phyloP scores from a whole-genome alignment of 2,329 filamentous ascomycete genomes.

The Colletotrichum ledebouriae region DNA sequence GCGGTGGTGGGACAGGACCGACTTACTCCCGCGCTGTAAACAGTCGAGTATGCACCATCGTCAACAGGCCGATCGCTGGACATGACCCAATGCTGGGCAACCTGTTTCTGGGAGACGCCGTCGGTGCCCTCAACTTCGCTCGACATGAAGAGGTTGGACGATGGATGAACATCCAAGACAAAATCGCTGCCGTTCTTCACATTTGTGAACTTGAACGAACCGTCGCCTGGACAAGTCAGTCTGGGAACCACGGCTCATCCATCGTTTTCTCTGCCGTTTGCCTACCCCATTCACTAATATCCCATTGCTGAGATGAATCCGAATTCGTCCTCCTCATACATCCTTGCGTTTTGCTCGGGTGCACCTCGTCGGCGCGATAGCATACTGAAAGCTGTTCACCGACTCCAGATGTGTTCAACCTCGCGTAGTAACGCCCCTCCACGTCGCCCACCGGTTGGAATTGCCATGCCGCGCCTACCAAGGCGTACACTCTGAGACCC shows the following conservation, averaged over 20 bases:
- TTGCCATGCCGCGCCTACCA: conserved; percentile 45
- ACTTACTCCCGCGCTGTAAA: conserved; percentile 48
- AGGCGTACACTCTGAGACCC: conserved; percentile 45
- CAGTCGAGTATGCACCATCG: conserved; percentile 51
- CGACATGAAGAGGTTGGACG: conserved; percentile 51
- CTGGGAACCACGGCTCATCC: not conserved
- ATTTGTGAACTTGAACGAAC: conserved; percentile 50
- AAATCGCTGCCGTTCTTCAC: conserved; percentile 50
- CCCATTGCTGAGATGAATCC: conserved; percentile 51
- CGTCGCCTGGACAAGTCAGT: conserved; percentile 35
- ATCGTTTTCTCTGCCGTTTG: fast-evolving
- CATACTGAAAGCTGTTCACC: conserved; percentile 51
- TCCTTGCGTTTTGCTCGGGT: conserved; percentile 47
- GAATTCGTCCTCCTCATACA: conserved; percentile 48
- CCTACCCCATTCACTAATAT: conserved; percentile 48
- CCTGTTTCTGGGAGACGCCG: conserved; percentile 44
- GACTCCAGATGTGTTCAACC: conserved; percentile 47
- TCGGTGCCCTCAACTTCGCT: conserved; percentile 43
- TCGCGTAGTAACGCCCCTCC: conserved; percentile 51
- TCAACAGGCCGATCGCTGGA: conserved; percentile 49
- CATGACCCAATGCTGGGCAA: conserved; percentile 53
- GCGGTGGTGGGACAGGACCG: fast-evolving
- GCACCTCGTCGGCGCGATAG: conserved; percentile 45
- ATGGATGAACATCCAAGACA: conserved; percentile 51
- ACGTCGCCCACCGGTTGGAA: conserved; percentile 48